A percentile compares a stretch with the other conserved stretches of the same genome.
phyloP scores from a whole-genome alignment of 2,329 filamentous ascomycete genomes.

The Cladophialophora chaetospira region DNA sequence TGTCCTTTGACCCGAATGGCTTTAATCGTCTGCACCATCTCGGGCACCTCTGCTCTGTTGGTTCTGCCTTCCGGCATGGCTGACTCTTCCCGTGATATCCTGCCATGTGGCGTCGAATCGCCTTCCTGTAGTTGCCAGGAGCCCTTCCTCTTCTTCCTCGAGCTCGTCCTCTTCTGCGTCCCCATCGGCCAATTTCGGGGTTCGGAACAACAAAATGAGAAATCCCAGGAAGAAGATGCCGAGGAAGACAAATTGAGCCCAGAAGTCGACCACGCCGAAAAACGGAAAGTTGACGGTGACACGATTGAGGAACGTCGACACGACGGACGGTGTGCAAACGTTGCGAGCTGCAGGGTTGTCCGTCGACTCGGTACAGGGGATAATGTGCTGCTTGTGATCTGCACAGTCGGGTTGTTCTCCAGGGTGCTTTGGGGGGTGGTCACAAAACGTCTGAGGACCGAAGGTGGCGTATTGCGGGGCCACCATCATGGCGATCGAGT shows the following conservation, averaged over 20 bases:
- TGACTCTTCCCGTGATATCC: conserved; percentile 70
- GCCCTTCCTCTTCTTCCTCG: conserved; percentile 90
- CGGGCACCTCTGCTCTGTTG: conserved; percentile 14
- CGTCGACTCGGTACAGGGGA: conserved; percentile 77
- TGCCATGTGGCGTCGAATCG: conserved; percentile 86
- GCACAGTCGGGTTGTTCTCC: conserved; percentile 75
- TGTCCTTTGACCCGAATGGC: background rate
- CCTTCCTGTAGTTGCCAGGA: conserved; percentile 79
- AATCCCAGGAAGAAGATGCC: conserved; percentile 81
- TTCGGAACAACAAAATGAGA: conserved; percentile 74
- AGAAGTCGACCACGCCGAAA: conserved; percentile 90
- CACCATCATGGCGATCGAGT: conserved; percentile 88
- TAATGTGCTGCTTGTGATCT: conserved; percentile 69
- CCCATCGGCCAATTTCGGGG: conserved; percentile 73
- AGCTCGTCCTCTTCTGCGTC: conserved; percentile 80
- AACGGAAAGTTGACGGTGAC: conserved; percentile 93
- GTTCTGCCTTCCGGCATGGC: conserved; percentile 11
- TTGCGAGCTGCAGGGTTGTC: conserved; percentile 70
- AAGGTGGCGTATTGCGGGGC: conserved; percentile 94
- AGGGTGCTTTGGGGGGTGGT: conserved; percentile 64
- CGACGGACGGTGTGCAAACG: conserved; percentile 87
- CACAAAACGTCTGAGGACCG: conserved; percentile 92
- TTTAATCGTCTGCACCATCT: conserved; percentile 12
- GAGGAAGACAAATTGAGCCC: conserved; percentile 92
- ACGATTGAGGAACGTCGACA: conserved; percentile 90